These are phyloP conservation scores for Thelephora aurantiotincta DNA, from an alignment of 768 basidiomycete species.

Conservation along the genomic window DNA sequence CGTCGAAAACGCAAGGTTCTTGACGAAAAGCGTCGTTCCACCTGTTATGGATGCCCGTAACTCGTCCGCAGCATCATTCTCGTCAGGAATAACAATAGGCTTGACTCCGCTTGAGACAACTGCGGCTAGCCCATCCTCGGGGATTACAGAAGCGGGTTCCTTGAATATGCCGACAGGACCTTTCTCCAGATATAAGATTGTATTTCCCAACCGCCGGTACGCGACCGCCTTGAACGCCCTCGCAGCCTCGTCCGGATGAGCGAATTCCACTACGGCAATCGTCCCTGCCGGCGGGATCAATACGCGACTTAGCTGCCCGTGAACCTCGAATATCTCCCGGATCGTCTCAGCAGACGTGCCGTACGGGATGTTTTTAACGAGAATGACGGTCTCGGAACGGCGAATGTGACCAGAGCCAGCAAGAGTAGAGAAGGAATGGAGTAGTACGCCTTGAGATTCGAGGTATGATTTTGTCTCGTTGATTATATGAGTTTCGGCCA, in stretches of 20 bases:
- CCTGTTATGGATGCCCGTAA: constrained; percentile 32
- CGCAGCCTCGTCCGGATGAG: constrained; percentile 51
- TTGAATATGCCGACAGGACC: constrained; percentile 78
- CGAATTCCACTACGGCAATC: constrained; percentile 83
- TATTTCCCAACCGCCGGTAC: constrained; percentile 80
- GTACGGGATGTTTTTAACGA: constrained; percentile 96
- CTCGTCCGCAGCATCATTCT: constrained; percentile 20
- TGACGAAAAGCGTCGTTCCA: constrained; percentile 83
- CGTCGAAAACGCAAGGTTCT: constrained; percentile 92
- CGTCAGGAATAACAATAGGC: constrained; percentile 30
- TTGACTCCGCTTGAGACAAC: constrained; percentile 12
- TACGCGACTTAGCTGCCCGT: constrained; percentile 58
- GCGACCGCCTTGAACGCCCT: constrained; percentile 73
- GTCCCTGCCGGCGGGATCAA: constrained; percentile 88
- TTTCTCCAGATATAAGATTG: constrained; percentile 85
- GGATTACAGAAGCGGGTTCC: constrained; percentile 17
- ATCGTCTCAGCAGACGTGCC: constrained; percentile 68
- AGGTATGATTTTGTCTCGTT: constrained; percentile 88
- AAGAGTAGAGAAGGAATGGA: constrained; percentile 40
- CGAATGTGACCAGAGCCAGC: constrained; percentile 13
- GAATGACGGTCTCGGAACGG: constrained; percentile 67
- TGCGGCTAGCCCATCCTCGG: constrained; percentile 2
- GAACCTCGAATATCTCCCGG: constrained; percentile 62
- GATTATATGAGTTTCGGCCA: constrained; percentile 94
- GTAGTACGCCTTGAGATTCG: constrained; percentile 57